Conservation (phyloP, 768 basidiomycete species). For the Xerocomellus dryophilus region DNA sequence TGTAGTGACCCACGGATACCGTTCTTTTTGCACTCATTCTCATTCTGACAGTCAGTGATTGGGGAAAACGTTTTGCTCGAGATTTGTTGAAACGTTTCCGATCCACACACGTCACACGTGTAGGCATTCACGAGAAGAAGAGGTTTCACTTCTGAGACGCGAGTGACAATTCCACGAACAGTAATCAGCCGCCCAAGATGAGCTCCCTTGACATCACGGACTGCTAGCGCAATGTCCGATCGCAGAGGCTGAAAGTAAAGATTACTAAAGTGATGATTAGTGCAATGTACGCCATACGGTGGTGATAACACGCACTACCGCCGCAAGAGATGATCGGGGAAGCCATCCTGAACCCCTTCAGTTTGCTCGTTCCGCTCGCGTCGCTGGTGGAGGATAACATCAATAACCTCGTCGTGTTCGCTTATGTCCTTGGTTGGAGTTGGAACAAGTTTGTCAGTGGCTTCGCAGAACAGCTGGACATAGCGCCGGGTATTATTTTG, state of each 20-base stretch:
- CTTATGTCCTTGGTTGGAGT: slow-evolving; percentile 85
- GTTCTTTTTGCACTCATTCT: slow-evolving; percentile 82
- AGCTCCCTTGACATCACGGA: slow-evolving; percentile 82
- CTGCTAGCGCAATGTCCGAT: slow-evolving; percentile 77
- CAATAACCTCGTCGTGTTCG: slow-evolving; percentile 91
- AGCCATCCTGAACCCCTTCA: slow-evolving; percentile 70
- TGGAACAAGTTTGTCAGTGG: slow-evolving; percentile 88
- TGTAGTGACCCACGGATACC: slow-evolving; percentile 85
- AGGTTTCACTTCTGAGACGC: slow-evolving; percentile 98
- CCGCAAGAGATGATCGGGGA: slow-evolving; percentile 88
- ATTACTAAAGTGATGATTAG: slow-evolving; percentile 55
- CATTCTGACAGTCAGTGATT: slow-evolving; percentile 83
- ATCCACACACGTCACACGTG: slow-evolving; percentile 96
- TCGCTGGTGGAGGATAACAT: slow-evolving; percentile 93
- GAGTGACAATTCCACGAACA: slow-evolving; percentile 95
- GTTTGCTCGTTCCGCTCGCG: slow-evolving; percentile 82
- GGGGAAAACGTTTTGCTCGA: slow-evolving; percentile 88
- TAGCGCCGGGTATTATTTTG: slow-evolving; percentile 87
- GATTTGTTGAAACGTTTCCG: slow-evolving; percentile 98
- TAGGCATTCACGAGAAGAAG: slow-evolving; percentile 96
- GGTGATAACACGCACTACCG: slow-evolving; percentile 74
- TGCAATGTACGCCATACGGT: not conserved
- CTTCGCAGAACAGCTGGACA: slow-evolving; percentile 82
- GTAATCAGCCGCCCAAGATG: slow-evolving; percentile 94
- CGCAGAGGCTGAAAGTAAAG: slow-evolving; percentile 88